A percentile compares a stretch with the other conserved stretches of the same genome.
Evolutionary conservation across 2,329 filamentous ascomycete species (phyloP).

Genomic region (Didymella exigua): DNA sequence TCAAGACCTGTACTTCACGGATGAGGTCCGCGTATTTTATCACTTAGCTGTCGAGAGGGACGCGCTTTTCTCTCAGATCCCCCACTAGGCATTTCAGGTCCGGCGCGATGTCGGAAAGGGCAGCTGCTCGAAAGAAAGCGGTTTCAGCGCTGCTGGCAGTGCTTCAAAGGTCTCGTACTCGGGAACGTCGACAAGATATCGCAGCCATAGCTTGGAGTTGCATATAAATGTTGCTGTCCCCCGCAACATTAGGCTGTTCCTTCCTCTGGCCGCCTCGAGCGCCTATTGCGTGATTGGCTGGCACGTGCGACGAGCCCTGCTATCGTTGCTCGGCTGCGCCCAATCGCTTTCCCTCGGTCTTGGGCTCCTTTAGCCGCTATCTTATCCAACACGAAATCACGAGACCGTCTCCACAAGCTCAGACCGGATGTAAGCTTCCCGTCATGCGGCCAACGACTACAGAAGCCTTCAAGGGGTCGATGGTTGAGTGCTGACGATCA

Average conservation of each 20-base stretch:
- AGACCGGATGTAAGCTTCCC: conserved; percentile 4
- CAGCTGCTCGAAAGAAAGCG: conserved; percentile 17
- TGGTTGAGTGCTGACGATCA: neutral
- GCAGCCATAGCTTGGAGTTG: conserved; percentile 12
- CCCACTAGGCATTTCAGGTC: conserved; percentile 39
- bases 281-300: conserved; percentile 12
- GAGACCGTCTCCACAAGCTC: conserved; percentile 2
- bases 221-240: conserved; percentile 8
- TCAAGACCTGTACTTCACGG: conserved; percentile 40
- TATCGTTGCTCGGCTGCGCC: conserved; percentile 2
- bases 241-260: conserved; percentile 19
- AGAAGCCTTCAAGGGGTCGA: neutral
- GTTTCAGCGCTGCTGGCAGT: conserved; percentile 1
- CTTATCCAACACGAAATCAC: conserved; percentile 9
- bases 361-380: neutral
- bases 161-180: neutral
- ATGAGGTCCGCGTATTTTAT: conserved; percentile 27
- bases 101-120: conserved; percentile 29
- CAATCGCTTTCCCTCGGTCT: conserved; percentile 18
- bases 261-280: conserved; percentile 5
- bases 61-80: conserved; percentile 34
- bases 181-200: neutral
- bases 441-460: neutral
- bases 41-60: conserved; percentile 40
- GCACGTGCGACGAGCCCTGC: conserved; percentile 1